Evolutionary conservation across 140 eudicot genomes (phyloP).

Genomic region (Stevia rebaudiana): DNA sequence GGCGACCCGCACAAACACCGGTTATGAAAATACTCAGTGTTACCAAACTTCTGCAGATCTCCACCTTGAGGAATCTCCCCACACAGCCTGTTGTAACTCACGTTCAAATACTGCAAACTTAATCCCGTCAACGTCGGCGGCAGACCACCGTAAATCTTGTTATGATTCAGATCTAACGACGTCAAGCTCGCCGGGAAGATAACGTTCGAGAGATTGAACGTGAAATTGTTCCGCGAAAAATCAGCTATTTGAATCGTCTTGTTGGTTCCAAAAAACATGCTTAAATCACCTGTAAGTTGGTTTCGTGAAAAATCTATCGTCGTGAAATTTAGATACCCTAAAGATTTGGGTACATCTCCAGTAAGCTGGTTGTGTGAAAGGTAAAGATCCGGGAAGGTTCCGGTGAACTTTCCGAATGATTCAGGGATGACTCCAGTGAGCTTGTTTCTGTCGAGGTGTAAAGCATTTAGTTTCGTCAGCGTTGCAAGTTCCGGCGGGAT

Average conservation of each 20-base stretch:
- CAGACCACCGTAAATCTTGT: slow-evolving; percentile 45
- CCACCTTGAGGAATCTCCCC: slow-evolving; percentile 65
- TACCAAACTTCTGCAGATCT: slow-evolving; percentile 33
- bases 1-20: slow-evolving; percentile 68
- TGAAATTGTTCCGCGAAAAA: slow-evolving; percentile 41
- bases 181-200: slow-evolving; percentile 35
- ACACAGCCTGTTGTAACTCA: slow-evolving; percentile 67
- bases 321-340: slow-evolving; percentile 37
- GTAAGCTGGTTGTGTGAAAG: slow-evolving; percentile 57
- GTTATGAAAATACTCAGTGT: slow-evolving; percentile 40
- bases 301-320: slow-evolving; percentile 44
- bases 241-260: slow-evolving; percentile 28
- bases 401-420: slow-evolving; percentile 43
- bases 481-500: slow-evolving; percentile 52
- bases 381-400: slow-evolving; percentile 23
- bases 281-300: slow-evolving; percentile 49
- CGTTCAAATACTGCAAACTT: slow-evolving; percentile 32
- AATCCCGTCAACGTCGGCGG: slow-evolving; percentile 28
- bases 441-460: slow-evolving; percentile 43
- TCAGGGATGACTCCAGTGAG: slow-evolving; percentile 68
- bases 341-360: slow-evolving; percentile 48
- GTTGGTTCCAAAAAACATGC: slow-evolving; percentile 48
- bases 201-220: slow-evolving; percentile 40
- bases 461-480: slow-evolving; percentile 19
- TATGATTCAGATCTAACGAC: slow-evolving; percentile 50